These are phyloP conservation scores for Fusarium pseudocircinatum DNA, from an alignment of 2,329 filamentous ascomycete species.

Conservation along the genomic window DNA sequence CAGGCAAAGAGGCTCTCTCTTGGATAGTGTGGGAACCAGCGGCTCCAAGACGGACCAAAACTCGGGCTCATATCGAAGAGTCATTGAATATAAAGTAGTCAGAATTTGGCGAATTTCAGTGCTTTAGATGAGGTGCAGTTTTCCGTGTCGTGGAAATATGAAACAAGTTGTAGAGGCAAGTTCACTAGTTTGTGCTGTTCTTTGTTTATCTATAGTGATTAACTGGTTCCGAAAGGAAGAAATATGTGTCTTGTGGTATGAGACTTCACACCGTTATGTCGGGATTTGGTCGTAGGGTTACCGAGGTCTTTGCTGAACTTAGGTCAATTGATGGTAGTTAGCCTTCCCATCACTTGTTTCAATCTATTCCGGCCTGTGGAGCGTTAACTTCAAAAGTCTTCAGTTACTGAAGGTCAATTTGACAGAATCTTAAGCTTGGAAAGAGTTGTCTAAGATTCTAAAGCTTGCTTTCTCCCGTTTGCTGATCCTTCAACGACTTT, in stretches of 20 bases:
- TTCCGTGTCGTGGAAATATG: no score
- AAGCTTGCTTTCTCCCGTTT: not conserved
- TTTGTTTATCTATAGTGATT: not conserved
- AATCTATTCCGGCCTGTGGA: not conserved
- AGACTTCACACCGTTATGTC: not conserved
- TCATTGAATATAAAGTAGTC: not conserved
- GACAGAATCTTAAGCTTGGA: not conserved
- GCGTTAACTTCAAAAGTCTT: no score
- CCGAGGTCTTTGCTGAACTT: not conserved
- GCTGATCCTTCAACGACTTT: not conserved
- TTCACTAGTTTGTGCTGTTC: no score
- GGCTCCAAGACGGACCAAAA: not conserved
- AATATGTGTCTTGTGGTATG: not conserved
- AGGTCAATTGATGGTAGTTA: not conserved
- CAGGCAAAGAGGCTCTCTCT: not conserved
- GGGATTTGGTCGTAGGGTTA: not conserved
- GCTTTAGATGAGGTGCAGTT: no score
- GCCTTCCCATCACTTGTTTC: not conserved
- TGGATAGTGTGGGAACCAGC: not conserved
- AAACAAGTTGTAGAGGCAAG: no score
- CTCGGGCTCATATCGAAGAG: not conserved
- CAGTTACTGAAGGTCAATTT: no score
- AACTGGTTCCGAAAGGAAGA: rapidly evolving
- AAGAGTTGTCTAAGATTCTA: not conserved
- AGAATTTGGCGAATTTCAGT: no score